Percentiles rank a stretch among this genome's conserved stretches.
Evolutionary conservation across 768 basidiomycete species (phyloP).

Genomic region (Kwoniella sp.): DNA sequence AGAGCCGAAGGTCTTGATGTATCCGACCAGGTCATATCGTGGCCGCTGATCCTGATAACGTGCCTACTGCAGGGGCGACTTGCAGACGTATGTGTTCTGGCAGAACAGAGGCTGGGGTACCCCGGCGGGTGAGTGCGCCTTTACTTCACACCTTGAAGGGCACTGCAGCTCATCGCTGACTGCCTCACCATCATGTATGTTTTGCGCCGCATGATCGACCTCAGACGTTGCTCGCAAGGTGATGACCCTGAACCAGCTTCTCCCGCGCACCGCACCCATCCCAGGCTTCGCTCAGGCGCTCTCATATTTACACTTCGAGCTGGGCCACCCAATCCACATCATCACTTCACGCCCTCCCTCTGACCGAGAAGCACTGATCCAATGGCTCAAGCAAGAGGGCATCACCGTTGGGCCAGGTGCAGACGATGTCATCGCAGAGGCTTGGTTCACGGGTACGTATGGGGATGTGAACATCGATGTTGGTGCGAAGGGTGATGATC

Average conservation of each 20-base stretch:
- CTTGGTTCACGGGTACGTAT: constrained; percentile 35
- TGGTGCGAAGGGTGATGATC: constrained; percentile 23
- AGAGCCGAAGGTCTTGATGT: constrained; percentile 7
- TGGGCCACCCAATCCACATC: constrained; percentile 49
- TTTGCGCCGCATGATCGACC: neutral
- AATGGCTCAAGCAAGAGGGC: constrained; percentile 41
- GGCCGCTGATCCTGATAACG: neutral
- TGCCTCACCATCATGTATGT: neutral
- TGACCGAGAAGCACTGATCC: constrained; percentile 19
- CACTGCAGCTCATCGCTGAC: neutral
- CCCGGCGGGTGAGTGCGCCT: constrained; percentile 34
- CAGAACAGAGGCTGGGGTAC: constrained; percentile 43
- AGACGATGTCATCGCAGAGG: constrained; percentile 29
- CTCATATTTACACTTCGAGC: constrained; percentile 19
- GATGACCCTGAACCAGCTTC: constrained; percentile 22
- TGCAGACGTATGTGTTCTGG: constrained; percentile 34
- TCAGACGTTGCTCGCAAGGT: constrained; percentile 34
- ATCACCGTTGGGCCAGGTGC: constrained; percentile 33
- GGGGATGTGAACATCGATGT: constrained; percentile 8
- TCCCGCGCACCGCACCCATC: constrained; percentile 29
- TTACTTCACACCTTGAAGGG: neutral
- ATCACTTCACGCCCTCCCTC: constrained; percentile 38
- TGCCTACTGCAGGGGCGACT: constrained; percentile 26
- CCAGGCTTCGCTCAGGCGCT: constrained; percentile 34
- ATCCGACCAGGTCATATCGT: neutral